Conservation (phyloP, 441 rosid genomes). For the Arabidopsis hybrid region DNA sequence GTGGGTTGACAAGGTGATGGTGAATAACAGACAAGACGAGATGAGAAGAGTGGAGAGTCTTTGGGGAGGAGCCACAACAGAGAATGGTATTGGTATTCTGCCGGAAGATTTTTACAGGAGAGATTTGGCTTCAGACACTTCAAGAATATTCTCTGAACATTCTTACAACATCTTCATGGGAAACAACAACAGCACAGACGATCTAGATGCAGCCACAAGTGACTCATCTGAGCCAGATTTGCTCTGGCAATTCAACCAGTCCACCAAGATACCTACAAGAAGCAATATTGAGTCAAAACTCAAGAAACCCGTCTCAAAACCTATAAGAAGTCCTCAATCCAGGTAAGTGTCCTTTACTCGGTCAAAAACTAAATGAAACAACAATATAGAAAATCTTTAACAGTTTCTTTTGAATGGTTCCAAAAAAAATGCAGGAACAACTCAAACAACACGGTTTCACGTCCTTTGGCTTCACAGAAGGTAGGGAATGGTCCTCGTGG, state of each 20-base stretch:
- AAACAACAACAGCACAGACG: constrained; percentile 65
- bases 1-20: constrained; percentile 98
- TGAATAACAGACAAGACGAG: constrained; percentile 85
- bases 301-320: constrained; percentile 61
- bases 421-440: constrained; percentile 56
- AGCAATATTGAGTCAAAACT: constrained; percentile 54
- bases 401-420: constrained; percentile 8
- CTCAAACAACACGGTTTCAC: constrained; percentile 50
- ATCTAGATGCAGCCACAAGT: constrained; percentile 87
- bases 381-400: neutral
- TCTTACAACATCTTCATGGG: constrained; percentile 68
- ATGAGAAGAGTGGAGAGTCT: constrained; percentile 60
- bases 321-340: constrained; percentile 57
- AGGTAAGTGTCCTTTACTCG: constrained; percentile 53
- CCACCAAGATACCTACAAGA: constrained; percentile 58
- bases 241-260: constrained; percentile 87
- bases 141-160: constrained; percentile 71
- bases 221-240: constrained; percentile 93
- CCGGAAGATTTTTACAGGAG: constrained; percentile 70
- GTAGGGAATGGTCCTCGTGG: constrained; percentile 55
- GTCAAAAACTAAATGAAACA: neutral
- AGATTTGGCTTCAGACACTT: constrained; percentile 66
- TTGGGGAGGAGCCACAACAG: constrained; percentile 64
- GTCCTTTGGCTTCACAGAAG: constrained; percentile 78
- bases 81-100: constrained; percentile 47